phyloP scores from a whole-genome alignment of 805 yeast species.

The Candida anglica region DNA sequence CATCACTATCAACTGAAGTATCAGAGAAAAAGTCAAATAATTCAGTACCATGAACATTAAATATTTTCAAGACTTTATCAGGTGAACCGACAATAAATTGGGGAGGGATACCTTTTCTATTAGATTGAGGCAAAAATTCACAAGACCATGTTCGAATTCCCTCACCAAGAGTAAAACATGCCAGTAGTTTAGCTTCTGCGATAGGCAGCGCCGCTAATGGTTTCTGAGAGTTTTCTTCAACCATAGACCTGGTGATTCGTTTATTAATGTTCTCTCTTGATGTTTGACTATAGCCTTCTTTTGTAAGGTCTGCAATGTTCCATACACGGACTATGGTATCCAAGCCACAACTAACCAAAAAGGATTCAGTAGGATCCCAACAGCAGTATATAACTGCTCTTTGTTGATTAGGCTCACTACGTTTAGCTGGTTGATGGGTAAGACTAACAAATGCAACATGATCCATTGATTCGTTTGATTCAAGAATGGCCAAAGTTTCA shows the following conservation, averaged over 20 bases:
- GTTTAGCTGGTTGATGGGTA: constrained; percentile 21
- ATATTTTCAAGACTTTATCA: constrained; percentile 52
- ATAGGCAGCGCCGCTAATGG: constrained; percentile 3
- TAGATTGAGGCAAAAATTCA: constrained; percentile 60
- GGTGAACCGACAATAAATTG: constrained; percentile 73
- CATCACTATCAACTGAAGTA: constrained; percentile 6
- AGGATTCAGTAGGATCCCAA: constrained; percentile 73
- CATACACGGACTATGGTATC: constrained; percentile 71
- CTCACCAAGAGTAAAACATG: constrained; percentile 39
- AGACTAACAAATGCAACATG: constrained; percentile 25
- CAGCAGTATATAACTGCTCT: constrained; percentile 61
- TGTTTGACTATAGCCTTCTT: neutral
- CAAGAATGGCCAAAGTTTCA: constrained; percentile 25
- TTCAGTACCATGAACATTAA: constrained; percentile 34
- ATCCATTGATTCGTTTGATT: constrained; percentile 19
- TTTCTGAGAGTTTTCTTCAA: constrained; percentile 9
- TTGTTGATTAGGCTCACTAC: constrained; percentile 14
- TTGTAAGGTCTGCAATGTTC: constrained; percentile 38
- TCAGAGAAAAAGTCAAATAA: constrained; percentile 39
- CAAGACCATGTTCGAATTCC: constrained; percentile 44
- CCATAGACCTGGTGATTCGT: constrained; percentile 24
- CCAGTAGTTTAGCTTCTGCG: constrained; percentile 15
- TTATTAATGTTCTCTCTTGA: no score
- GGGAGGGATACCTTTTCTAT: constrained; percentile 28
- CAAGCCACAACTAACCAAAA: constrained; percentile 65